Conservation (phyloP, 208 protist species). For the Wallacemonas sp. region DNA sequence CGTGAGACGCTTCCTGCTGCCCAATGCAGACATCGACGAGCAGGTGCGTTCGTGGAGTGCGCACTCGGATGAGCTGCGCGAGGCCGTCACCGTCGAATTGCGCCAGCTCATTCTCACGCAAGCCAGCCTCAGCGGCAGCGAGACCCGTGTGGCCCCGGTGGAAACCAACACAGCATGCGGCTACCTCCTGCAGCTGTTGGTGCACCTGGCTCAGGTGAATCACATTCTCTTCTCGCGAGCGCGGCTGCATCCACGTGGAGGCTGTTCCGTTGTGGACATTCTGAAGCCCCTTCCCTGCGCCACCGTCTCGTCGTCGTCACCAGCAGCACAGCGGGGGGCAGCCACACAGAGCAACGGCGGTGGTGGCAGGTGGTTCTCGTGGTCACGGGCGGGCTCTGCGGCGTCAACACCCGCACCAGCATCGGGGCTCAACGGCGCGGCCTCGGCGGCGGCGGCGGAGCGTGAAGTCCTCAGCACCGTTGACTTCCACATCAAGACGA, state of each 20-base stretch:
- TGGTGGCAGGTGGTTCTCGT: conserved; percentile 9
- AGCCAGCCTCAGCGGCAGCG: background rate
- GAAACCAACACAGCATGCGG: conserved; percentile 83
- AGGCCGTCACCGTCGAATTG: background rate
- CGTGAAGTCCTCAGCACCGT: conserved; percentile 19
- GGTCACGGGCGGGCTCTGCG: background rate
- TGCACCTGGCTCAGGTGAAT: conserved; percentile 43
- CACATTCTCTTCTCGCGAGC: conserved; percentile 34
- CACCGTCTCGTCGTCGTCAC: background rate
- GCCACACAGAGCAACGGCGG: background rate
- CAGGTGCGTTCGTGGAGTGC: background rate
- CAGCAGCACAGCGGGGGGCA: background rate
- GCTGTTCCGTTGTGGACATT: conserved; percentile 48
- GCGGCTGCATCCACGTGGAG: conserved; percentile 49
- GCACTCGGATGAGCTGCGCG: conserved; percentile 4
- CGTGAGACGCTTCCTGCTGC: conserved; percentile 13
- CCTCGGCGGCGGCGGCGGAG: background rate
- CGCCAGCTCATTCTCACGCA: background rate
- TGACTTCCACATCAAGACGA: conserved; percentile 74
- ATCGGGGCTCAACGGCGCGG: background rate
- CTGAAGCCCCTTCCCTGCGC: conserved; percentile 15
- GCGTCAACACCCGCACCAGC: background rate
- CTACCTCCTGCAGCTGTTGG: conserved; percentile 51
- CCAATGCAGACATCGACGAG: background rate
- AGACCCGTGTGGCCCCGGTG: background rate